These are phyloP conservation scores for Eucalyptus leucophloia DNA, from an alignment of 345 rosid species.

Conservation along the genomic window DNA sequence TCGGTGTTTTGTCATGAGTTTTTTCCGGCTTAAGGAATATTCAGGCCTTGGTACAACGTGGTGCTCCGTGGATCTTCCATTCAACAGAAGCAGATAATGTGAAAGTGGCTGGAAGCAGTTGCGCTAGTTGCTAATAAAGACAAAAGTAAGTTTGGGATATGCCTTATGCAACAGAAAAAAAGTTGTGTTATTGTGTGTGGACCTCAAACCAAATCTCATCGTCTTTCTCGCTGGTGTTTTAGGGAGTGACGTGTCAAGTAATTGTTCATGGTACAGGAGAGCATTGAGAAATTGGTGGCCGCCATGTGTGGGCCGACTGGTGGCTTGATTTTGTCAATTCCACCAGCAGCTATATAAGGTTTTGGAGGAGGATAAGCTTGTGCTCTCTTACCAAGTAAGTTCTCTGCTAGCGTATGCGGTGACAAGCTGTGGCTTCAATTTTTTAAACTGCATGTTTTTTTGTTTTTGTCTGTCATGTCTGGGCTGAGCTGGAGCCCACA, in stretches of 20 bases:
- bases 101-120: not conserved
- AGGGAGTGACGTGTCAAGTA: not conserved
- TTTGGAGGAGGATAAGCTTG: conserved; percentile 13
- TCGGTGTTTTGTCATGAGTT: not conserved
- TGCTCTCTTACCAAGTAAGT: conserved; percentile 1
- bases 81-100: not conserved
- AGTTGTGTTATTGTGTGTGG: conserved; percentile 5
- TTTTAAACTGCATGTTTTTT: not conserved
- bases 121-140: conserved; percentile 10
- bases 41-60: not conserved
- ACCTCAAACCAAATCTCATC: conserved; percentile 1
- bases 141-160: not conserved
- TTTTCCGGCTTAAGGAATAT: not conserved
- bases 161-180: not conserved
- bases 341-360: not conserved
- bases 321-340: not conserved
- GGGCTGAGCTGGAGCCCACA: not conserved
- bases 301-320: conserved; percentile 3
- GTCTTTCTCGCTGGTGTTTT: not conserved
- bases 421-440: not conserved
- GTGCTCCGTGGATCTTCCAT: not conserved
- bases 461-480: not conserved
- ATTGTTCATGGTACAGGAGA: not conserved
- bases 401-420: not conserved
- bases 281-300: not conserved